phyloP scores from a whole-genome alignment of 176 grass and related monocot species.

The Triticum dicoccoides region DNA sequence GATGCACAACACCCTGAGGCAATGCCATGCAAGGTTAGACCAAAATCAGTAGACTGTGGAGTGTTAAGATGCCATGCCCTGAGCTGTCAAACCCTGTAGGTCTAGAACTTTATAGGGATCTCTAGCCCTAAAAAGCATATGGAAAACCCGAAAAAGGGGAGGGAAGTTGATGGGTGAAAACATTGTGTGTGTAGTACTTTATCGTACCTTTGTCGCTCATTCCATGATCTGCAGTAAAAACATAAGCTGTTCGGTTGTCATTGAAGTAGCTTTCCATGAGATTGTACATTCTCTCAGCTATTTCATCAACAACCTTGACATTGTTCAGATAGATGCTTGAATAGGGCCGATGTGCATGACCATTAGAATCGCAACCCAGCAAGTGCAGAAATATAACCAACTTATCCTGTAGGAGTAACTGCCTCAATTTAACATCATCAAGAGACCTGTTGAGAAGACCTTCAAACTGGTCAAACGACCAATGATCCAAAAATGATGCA shows the following conservation, averaged over 20 bases:
- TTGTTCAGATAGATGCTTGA: constrained; percentile 94
- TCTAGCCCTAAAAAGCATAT: constrained; percentile 12
- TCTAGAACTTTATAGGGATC: neutral
- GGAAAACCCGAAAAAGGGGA: neutral
- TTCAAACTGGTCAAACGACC: constrained; percentile 97
- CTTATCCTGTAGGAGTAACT: constrained; percentile 74
- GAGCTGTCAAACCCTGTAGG: constrained; percentile 19
- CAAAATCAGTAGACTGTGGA: constrained; percentile 23
- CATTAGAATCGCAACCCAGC: constrained; percentile 93
- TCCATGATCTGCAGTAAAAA: constrained; percentile 97
- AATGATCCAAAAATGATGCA: constrained; percentile 97
- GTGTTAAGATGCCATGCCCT: neutral
- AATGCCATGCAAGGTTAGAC: neutral
- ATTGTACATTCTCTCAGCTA: constrained; percentile 80
- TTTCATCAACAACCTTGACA: constrained; percentile 94
- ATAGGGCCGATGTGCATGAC: constrained; percentile 90
- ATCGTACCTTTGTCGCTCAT: constrained; percentile 96
- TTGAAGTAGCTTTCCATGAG: constrained; percentile 94
- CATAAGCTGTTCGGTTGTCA: constrained; percentile 76
- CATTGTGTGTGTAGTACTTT: neutral
- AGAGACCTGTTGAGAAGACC: constrained; percentile 76
- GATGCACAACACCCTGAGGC: neutral
- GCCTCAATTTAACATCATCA: constrained; percentile 64
- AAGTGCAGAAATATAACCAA: constrained; percentile 96
- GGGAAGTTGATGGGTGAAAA: constrained; percentile 6